Percentiles rank a stretch among this genome's conserved stretches.
These are phyloP conservation scores for Chalciporus piperatus DNA, from an alignment of 768 basidiomycete species.

Conservation along the genomic window DNA sequence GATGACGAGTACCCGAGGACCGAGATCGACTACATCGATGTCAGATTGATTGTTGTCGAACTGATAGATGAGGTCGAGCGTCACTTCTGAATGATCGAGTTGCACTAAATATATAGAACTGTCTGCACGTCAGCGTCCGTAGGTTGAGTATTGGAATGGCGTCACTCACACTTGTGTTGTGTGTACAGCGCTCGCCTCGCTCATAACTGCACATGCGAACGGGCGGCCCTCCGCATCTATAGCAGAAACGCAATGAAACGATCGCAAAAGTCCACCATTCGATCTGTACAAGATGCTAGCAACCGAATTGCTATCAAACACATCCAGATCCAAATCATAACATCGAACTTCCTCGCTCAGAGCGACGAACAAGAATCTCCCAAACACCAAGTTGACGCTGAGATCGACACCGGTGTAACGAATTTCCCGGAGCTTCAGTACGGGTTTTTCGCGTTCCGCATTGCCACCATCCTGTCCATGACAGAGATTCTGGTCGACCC, in stretches of 20 bases:
- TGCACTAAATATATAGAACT: constrained; percentile 14
- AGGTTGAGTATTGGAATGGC: background rate
- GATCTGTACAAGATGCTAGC: background rate
- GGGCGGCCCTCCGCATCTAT: constrained; percentile 11
- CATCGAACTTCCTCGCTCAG: constrained; percentile 14
- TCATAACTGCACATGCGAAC: constrained; percentile 15
- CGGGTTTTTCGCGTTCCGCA: background rate
- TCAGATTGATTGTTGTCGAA: constrained; percentile 1
- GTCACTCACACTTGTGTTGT: constrained; percentile 3
- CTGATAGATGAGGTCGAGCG: constrained; percentile 14
- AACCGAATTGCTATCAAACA: background rate
- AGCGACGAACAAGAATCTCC: constrained; percentile 14
- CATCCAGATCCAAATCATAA: constrained; percentile 11
- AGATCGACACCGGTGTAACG: constrained; percentile 1
- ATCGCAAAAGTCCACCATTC: background rate
- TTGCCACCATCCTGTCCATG: background rate
- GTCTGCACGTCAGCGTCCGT: background rate
- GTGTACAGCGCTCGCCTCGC: background rate
- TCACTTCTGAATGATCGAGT: background rate
- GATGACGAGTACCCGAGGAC: constrained; percentile 14
- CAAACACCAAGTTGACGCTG: constrained; percentile 10
- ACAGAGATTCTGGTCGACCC: constrained; percentile 8
- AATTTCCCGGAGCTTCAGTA: constrained; percentile 2
- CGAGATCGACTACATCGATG: constrained; percentile 6
- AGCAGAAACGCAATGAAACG: constrained; percentile 7